Evolutionary conservation across 2,329 filamentous ascomycete genomes (phyloP).

Genomic region (Aureobasidium namibiae): DNA sequence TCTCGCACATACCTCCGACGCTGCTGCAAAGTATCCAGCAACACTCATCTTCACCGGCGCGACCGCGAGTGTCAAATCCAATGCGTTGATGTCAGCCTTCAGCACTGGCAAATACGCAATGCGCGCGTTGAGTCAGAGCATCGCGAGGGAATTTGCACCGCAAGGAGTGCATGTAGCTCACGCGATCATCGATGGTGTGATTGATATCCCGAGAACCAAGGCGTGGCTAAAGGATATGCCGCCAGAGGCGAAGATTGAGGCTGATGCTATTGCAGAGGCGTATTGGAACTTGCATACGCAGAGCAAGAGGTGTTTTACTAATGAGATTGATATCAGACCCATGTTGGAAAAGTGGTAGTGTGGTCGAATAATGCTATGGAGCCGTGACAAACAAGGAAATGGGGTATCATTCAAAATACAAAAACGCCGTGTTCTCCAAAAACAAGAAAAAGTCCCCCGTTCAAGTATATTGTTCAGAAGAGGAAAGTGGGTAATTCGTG

Average conservation of each 20-base stretch:
- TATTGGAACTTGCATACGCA: constrained; percentile 84
- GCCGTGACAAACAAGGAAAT: neutral
- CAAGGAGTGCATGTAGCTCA: constrained; percentile 78
- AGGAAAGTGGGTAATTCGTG: constrained; percentile 37
- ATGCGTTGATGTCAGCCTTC: constrained; percentile 61
- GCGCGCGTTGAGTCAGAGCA: constrained; percentile 62
- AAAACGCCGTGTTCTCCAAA: neutral
- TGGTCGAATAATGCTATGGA: neutral
- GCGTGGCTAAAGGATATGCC: constrained; percentile 47
- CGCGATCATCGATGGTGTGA: constrained; percentile 74
- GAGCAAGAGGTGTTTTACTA: constrained; percentile 68
- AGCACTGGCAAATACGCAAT: constrained; percentile 73
- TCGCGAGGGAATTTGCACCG: constrained; percentile 77
- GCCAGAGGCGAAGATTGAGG: constrained; percentile 60
- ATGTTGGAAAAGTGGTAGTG: constrained; percentile 73
- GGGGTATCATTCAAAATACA: neutral
- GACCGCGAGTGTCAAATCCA: constrained; percentile 69
- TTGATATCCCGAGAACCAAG: constrained; percentile 68
- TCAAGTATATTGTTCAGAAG: constrained; percentile 22
- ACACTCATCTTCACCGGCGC: constrained; percentile 81
- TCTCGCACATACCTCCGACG: constrained; percentile 47
- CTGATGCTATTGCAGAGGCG: constrained; percentile 74
- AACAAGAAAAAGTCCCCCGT: neutral
- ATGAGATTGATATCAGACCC: constrained; percentile 72
- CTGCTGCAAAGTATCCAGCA: constrained; percentile 53